A percentile compares a stretch with the other conserved stretches of the same genome.
These are phyloP conservation scores for Pterocarpus santalinus DNA, from an alignment of 306 rosid genomes.

Conservation along the genomic window DNA sequence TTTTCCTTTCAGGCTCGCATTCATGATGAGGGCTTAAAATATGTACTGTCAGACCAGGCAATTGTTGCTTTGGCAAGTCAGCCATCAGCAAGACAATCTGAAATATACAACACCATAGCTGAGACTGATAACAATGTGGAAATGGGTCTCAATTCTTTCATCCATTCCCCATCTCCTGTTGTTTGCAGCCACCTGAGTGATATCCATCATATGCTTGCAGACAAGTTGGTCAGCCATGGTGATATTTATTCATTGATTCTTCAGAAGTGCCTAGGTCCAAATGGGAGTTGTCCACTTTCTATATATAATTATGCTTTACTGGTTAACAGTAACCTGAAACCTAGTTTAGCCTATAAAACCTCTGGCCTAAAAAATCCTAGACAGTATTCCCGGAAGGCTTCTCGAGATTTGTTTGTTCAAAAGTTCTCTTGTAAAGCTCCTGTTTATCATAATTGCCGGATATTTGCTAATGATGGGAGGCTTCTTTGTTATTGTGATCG, in stretches of 20 bases:
- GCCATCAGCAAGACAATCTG: constrained; percentile 54
- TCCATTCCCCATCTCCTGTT: constrained; percentile 75
- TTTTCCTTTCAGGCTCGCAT: constrained; percentile 84
- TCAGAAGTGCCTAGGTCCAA: constrained; percentile 85
- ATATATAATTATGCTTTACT: constrained; percentile 77
- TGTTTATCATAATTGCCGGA: constrained; percentile 95
- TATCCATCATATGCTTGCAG: constrained; percentile 64
- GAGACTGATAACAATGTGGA: constrained; percentile 70
- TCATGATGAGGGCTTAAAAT: constrained; percentile 93
- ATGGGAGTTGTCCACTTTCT: constrained; percentile 84
- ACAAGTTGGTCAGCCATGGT: constrained; percentile 57
- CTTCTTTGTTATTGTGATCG: constrained; percentile 96
- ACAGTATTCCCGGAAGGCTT: constrained; percentile 67
- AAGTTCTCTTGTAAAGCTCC: constrained; percentile 95
- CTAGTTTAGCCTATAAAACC: constrained; percentile 59
- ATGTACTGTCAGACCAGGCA: constrained; percentile 86
- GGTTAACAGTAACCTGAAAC: constrained; percentile 64
- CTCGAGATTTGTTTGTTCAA: constrained; percentile 89
- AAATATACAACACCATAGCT: constrained; percentile 60
- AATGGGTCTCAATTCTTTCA: constrained; percentile 55
- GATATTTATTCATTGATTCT: constrained; percentile 68
- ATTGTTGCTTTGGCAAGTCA: constrained; percentile 76
- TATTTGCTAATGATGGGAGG: constrained; percentile 94
- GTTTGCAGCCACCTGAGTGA: constrained; percentile 80
- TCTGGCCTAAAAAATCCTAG: constrained; percentile 59